Conservation (phyloP, 495 filamentous ascomycete genomes). For the Penicillium turbatum region DNA sequence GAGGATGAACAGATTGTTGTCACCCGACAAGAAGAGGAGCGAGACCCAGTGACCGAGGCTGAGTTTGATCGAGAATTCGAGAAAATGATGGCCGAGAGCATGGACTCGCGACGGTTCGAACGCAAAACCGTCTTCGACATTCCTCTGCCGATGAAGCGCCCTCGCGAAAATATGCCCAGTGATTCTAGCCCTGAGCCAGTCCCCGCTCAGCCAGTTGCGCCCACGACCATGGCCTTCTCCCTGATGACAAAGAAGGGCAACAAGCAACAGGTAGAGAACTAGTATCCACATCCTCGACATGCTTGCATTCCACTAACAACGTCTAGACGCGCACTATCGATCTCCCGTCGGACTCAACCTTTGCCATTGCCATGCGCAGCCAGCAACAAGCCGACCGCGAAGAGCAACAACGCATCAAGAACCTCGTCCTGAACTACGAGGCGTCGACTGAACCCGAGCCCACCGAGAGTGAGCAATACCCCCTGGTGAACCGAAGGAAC, state of each 20-base stretch:
- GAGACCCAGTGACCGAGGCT: constrained; percentile 90
- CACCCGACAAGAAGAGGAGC: constrained; percentile 79
- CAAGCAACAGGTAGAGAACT: constrained; percentile 70
- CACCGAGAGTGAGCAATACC: constrained; percentile 56
- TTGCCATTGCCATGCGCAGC: constrained; percentile 91
- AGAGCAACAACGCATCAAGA: constrained; percentile 97
- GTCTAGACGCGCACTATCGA: constrained; percentile 86
- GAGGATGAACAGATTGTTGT: constrained; percentile 88
- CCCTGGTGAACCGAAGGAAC: constrained; percentile 4
- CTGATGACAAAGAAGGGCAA: constrained; percentile 95
- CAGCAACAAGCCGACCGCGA: constrained; percentile 93
- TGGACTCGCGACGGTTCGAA: constrained; percentile 90
- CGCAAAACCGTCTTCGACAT: constrained; percentile 92
- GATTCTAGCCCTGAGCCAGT: constrained; percentile 36
- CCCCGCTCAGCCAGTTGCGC: constrained; percentile 37
- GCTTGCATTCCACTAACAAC: not conserved
- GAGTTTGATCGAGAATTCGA: constrained; percentile 98
- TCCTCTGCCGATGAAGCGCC: constrained; percentile 80
- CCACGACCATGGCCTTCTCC: constrained; percentile 85
- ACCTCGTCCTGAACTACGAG: constrained; percentile 93
- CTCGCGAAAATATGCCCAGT: constrained; percentile 53
- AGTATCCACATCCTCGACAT: too few species aligned
- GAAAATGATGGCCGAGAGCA: constrained; percentile 96
- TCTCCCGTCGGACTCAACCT: constrained; percentile 87
- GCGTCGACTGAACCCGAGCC: constrained; percentile 70